Percentiles rank a stretch among this genome's conserved stretches.
These are phyloP conservation scores for Geranium incanum DNA, from an alignment of 441 rosid species.

Conservation along the genomic window DNA sequence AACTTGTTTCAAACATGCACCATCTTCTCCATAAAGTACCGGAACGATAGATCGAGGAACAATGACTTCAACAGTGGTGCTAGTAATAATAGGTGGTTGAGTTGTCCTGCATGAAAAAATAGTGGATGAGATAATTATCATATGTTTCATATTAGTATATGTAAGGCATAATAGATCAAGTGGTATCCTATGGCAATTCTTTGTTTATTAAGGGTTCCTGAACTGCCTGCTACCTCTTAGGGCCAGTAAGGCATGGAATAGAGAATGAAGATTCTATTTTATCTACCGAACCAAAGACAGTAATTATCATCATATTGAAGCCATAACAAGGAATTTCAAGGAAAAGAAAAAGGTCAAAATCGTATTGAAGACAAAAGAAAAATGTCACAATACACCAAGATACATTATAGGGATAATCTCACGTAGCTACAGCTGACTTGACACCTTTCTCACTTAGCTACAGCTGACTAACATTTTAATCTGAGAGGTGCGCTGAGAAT, in stretches of 20 bases:
- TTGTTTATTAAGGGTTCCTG: background rate
- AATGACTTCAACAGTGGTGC: conserved; percentile 62
- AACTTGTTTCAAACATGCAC: conserved; percentile 62
- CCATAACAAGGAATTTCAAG: too few relatives aligned
- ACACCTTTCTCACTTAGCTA: too few relatives aligned
- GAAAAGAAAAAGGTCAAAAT: too few relatives aligned
- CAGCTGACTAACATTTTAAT: too few relatives aligned
- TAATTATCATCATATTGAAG: too few relatives aligned
- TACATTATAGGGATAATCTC: too few relatives aligned
- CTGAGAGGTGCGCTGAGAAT: too few relatives aligned
- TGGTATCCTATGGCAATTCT: background rate
- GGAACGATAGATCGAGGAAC: conserved; percentile 68
- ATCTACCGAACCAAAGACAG: too few relatives aligned
- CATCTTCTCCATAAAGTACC: conserved; percentile 61
- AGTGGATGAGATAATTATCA: conserved; percentile 5
- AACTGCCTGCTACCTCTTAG: background rate
- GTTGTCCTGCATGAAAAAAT: conserved; percentile 29
- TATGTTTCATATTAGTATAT: background rate
- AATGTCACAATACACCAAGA: too few relatives aligned
- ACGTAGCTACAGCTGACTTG: too few relatives aligned
- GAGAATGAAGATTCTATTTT: too few relatives aligned
- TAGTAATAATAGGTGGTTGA: conserved; percentile 59
- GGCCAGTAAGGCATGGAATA: background rate
- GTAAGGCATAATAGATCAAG: background rate
- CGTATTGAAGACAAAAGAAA: too few relatives aligned